Base-by-base conservation (phyloP, 2,329 filamentous ascomycete species). In the Zymoseptoria ardabiliae region DNA sequence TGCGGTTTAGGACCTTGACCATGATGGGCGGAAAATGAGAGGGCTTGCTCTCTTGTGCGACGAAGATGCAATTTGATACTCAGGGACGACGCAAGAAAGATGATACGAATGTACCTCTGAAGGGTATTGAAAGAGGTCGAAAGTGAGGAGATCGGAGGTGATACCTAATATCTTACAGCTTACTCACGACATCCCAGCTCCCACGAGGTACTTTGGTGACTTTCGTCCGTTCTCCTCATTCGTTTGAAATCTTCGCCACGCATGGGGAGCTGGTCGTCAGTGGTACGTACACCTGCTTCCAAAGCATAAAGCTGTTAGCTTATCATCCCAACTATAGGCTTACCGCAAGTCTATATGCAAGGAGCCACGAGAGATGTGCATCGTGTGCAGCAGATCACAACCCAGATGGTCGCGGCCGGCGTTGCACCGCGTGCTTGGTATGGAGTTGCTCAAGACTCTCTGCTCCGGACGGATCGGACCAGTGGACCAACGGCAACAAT, bases 1-100 rank as follows among this genome's bases (percentile, higher is more conserved):
- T 60, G 8, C 56, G 35, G 10, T 63, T 55, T 7, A 61, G 50
- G 22, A 61, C 41, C 20, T 61, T 54, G 45, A 49, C 20, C 51
- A 53, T 53, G 11, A n/a, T 53, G 51, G 17, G 17, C 17, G 35
- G 6, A 4, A 13, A 7, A 4, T 28, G 35, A 45, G 35, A 17
- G 13, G 28, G 17, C 13, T n/a, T n/a, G 17, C 35, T 45, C 35
- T 45, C 35, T 5, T 45, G 35, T 45, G 13, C 35, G 11, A 45
- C 17, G 35, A 7, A 17, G 10, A 5, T n/a, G 11, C 13, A 45
- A 1, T 2, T 5, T n/a, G 10, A 45, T n/a, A 3, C 17, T 45
- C 35, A 45, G 35, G 35, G n/a, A 13, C 35, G n/a, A n/a, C 3
- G 35, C 11, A n/a, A 45, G 35, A 45, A 45, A 45, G 17, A 17